Base-by-base conservation (phyloP, 202 grass and related monocot species). In the Cymbopogon flexuosus region DNA sequence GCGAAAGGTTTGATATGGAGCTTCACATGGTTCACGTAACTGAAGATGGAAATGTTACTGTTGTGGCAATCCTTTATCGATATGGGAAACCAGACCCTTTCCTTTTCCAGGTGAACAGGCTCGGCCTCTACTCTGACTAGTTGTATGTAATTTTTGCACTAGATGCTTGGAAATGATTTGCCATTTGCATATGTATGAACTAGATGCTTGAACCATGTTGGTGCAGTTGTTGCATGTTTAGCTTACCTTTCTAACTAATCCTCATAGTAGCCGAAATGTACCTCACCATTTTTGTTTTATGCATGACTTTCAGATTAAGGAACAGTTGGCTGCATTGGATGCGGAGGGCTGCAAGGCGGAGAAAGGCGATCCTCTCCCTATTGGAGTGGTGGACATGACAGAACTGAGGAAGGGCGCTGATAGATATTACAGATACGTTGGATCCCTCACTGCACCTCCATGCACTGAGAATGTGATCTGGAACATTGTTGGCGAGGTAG, bases 381-480 rank as follows among this genome's bases (percentile, higher is more conserved):
- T 72, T 49, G 87, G 85, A 62, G n/a, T 62, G 14, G 47, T 97
- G 76, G 65, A 84, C 43, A 83, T 80, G 76, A 92, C 56, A 5
- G 81, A 88, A 37, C 16, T 92, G 42, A 78, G 24, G 33, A 78
- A 82, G 30, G 87, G 66, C 8, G 69, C 54, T 1, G 65, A 79
- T 37, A 85, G 68, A 58, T 92, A 92, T 56, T 92, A 87, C 69
- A 79, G 91, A 83, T 97, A 92, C 59, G 15, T 62, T 24, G 89
- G 91, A 59, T 89, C 94, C 63, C 83, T 97, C 19, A 87, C 78
- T 51, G 70, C 87, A 46, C 94, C 94, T 66, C 94, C 94, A 76
- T 94, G 91, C 87, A 97, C 91, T 2, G 94, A 97, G 61, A 90
- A 85, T 64, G 88, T 97, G 63, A 78, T 81, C 9, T 97, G 91